A percentile compares a stretch with the other conserved stretches of the same genome.
Evolutionary conservation across 2,329 filamentous ascomycete genomes (phyloP).

Genomic region (Penicillium sp.): DNA sequence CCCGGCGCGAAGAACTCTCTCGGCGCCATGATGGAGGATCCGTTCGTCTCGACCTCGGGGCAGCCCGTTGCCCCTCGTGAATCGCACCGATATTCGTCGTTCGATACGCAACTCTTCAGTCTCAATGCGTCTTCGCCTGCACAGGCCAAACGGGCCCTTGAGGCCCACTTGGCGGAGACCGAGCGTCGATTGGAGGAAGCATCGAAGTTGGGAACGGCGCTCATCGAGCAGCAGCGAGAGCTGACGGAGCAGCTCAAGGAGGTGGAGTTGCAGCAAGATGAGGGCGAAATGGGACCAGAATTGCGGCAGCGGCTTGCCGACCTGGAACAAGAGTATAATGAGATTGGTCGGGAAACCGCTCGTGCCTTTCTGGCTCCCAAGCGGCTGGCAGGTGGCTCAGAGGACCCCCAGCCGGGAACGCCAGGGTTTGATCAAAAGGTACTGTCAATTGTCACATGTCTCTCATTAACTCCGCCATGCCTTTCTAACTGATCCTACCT

Average conservation of each 20-base stretch:
- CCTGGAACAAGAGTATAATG: slow-evolving; percentile 92
- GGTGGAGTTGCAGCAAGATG: slow-evolving; percentile 74
- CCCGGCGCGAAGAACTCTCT: slow-evolving; percentile 21
- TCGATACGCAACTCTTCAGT: slow-evolving; percentile 78
- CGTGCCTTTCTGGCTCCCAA: slow-evolving; percentile 85
- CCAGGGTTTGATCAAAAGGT: slow-evolving; percentile 52
- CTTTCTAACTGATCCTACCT: slow-evolving; percentile 18
- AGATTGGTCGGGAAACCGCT: slow-evolving; percentile 86
- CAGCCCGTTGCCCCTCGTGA: slow-evolving; percentile 45
- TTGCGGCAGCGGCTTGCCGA: slow-evolving; percentile 80
- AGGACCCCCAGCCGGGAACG: slow-evolving; percentile 52
- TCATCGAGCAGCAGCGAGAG: slow-evolving; percentile 84
- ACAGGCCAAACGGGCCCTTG: slow-evolving; percentile 83
- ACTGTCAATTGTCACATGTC: slow-evolving; percentile 17
- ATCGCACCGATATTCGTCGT: slow-evolving; percentile 74
- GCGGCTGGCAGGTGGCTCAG: slow-evolving; percentile 70
- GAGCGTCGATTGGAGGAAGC: slow-evolving; percentile 89
- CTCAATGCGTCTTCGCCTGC: slow-evolving; percentile 80
- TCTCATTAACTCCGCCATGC: background rate
- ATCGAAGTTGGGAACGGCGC: slow-evolving; percentile 80
- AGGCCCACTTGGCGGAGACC: slow-evolving; percentile 90
- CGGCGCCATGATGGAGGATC: slow-evolving; percentile 51
- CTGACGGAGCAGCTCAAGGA: slow-evolving; percentile 80
- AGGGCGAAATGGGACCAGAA: slow-evolving; percentile 79
- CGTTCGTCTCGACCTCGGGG: slow-evolving; percentile 57